Conservation (phyloP, 106 monocot species). For the Allium sativum region DNA sequence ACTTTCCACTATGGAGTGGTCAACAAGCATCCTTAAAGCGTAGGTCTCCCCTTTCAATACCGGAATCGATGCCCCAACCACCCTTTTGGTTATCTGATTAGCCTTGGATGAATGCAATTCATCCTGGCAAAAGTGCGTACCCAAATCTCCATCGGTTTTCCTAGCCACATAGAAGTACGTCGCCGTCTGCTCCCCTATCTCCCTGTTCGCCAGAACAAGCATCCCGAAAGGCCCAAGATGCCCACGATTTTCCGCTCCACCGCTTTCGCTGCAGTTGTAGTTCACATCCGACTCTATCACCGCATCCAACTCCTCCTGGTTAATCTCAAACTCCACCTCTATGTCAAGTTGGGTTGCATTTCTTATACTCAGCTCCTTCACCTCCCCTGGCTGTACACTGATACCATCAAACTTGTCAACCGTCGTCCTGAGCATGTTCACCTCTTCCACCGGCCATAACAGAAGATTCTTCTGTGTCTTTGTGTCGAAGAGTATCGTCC, state of each 20-base stretch:
- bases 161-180: slow-evolving; percentile 50
- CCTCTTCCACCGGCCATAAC: slow-evolving; percentile 62
- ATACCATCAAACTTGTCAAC: slow-evolving; percentile 13
- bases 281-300: slow-evolving; percentile 34
- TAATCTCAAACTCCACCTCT: slow-evolving; percentile 42
- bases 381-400: slow-evolving; percentile 17
- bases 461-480: slow-evolving; percentile 51
- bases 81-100: slow-evolving; percentile 50
- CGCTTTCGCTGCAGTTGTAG: slow-evolving; percentile 66
- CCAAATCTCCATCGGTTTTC: slow-evolving; percentile 16
- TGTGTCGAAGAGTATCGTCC: slow-evolving; percentile 32
- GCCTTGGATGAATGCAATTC: slow-evolving; percentile 68
- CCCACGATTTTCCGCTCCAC: slow-evolving; percentile 34
- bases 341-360: slow-evolving; percentile 57
- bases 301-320: slow-evolving; percentile 7
- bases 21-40: slow-evolving; percentile 58
- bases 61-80: slow-evolving; percentile 58
- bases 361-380: slow-evolving; percentile 16
- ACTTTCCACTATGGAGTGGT: slow-evolving; percentile 72
- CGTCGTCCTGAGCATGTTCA: slow-evolving; percentile 25
- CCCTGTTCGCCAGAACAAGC: slow-evolving; percentile 41
- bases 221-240: slow-evolving; percentile 52
- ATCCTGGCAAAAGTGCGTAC: slow-evolving; percentile 64
- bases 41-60: slow-evolving; percentile 63
- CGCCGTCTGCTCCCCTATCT: slow-evolving; percentile 40